Conservation (phyloP, 1,139 yeast species). For the Yamadazyma membranifaciens region DNA sequence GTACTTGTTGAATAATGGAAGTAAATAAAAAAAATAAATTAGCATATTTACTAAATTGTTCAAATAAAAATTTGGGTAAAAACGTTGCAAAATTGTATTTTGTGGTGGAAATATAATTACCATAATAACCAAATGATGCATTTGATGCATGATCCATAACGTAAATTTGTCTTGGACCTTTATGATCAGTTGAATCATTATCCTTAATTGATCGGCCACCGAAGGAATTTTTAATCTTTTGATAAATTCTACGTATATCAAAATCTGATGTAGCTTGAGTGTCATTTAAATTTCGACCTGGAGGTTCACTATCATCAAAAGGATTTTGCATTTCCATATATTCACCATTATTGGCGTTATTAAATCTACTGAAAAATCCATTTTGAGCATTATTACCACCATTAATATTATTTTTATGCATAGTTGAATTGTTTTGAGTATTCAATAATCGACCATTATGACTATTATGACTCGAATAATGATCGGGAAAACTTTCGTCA, state of each 20-base stretch:
- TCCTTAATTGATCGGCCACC: constrained; percentile 11
- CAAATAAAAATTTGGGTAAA: constrained; percentile 89
- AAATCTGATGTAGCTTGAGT: constrained; percentile 11
- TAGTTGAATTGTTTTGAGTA: not conserved
- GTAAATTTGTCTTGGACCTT: constrained; percentile 64
- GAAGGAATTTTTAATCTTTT: constrained; percentile 10
- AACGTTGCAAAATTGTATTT: constrained; percentile 94
- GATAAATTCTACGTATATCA: constrained; percentile 16
- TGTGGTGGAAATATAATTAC: constrained; percentile 93
- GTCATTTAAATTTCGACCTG: constrained; percentile 10
- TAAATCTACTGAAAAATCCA: constrained; percentile 8
- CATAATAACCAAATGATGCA: constrained; percentile 56
- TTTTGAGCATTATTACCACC: not conserved
- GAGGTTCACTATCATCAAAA: constrained; percentile 27
- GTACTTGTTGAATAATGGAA: constrained; percentile 93
- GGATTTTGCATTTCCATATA: constrained; percentile 26
- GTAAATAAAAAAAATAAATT: constrained; percentile 92
- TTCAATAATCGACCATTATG: constrained; percentile 1
- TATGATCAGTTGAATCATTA: constrained; percentile 7
- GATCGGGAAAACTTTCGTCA: constrained; percentile 2
- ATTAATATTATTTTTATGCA: not conserved
- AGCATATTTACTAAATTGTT: constrained; percentile 96
- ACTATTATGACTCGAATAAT: not conserved
- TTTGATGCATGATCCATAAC: constrained; percentile 64
- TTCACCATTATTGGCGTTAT: constrained; percentile 10